phyloP scores from a whole-genome alignment of 2,329 filamentous ascomycete species.

The Didymella lethalis region DNA sequence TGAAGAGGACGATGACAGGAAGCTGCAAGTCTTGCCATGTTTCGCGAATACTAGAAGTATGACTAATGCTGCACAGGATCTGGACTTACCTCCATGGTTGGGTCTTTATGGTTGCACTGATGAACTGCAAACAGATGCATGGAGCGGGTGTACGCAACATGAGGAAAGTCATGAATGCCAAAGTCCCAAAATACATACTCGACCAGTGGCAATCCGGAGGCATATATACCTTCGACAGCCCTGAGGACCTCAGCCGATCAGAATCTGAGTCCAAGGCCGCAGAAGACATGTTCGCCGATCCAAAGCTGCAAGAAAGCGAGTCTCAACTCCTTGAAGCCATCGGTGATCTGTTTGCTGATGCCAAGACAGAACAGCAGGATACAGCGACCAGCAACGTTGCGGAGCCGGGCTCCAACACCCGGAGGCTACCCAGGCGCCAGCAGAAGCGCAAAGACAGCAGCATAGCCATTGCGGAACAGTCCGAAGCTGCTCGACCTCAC shows the following conservation, averaged over 20 bases:
- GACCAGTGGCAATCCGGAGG: neutral
- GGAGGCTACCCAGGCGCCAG: neutral
- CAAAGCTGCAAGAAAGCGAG: slow-evolving; percentile 1
- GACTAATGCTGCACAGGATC: slow-evolving; percentile 2
- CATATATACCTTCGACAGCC: neutral
- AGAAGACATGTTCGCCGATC: neutral
- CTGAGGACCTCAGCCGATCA: neutral
- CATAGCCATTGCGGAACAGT: neutral
- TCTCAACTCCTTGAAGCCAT: slow-evolving; percentile 1
- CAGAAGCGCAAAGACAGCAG: slow-evolving; percentile 5
- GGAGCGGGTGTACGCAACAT: neutral
- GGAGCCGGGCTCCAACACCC: neutral
- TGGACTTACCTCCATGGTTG: slow-evolving; percentile 17
- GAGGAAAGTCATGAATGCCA: neutral
- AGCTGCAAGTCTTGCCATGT: neutral
- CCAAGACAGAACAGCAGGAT: neutral
- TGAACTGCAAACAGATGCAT: neutral
- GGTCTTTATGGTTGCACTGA: slow-evolving; percentile 13
- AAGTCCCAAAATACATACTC: neutral
- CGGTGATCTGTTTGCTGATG: neutral
- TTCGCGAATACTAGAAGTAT: neutral
- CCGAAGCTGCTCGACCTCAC: neutral
- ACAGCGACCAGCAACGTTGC: neutral
- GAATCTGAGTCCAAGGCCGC: neutral
- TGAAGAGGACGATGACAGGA: slow-evolving; percentile 12